phyloP scores from a whole-genome alignment of 1,139 yeast species.

The Hyphopichia khmerensis region DNA sequence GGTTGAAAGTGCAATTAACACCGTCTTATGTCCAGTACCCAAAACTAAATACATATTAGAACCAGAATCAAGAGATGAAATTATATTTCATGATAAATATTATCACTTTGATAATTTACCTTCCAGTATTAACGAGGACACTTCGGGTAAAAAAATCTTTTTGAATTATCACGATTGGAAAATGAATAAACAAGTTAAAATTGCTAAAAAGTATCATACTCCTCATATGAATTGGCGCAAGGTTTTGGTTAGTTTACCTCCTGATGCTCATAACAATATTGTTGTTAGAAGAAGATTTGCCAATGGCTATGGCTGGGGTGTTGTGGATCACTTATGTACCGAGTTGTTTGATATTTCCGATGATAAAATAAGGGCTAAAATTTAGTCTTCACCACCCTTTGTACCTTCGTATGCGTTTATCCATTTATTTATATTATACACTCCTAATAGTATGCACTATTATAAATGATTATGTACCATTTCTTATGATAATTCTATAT shows the following conservation, averaged over 20 bases:
- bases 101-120: constrained; percentile 71
- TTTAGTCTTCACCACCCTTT: too few relatives aligned
- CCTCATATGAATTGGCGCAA: constrained; percentile 81
- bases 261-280: constrained; percentile 96
- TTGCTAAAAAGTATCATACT: constrained; percentile 85
- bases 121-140: constrained; percentile 5
- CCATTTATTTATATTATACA: too few relatives aligned
- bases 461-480: too few relatives aligned
- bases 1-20: constrained; percentile 42
- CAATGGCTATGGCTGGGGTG: constrained; percentile 97
- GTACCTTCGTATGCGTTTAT: too few relatives aligned
- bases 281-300: constrained; percentile 85
- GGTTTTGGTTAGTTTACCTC: constrained; percentile 79
- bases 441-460: too few relatives aligned
- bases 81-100: constrained; percentile 77
- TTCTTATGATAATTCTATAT: too few relatives aligned
- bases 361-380: too few relatives aligned
- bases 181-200: constrained; percentile 63
- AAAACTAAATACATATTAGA: constrained; percentile 29
- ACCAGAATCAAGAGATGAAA: constrained; percentile 48
- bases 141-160: constrained; percentile 6
- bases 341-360: constrained; percentile 9
- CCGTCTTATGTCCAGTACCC: constrained; percentile 46
- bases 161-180: constrained; percentile 24
- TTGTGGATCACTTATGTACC: constrained; percentile 51